Base-by-base conservation (phyloP, 1,284 basidiomycete genomes). In the Pisolithus thermaeus region DNA sequence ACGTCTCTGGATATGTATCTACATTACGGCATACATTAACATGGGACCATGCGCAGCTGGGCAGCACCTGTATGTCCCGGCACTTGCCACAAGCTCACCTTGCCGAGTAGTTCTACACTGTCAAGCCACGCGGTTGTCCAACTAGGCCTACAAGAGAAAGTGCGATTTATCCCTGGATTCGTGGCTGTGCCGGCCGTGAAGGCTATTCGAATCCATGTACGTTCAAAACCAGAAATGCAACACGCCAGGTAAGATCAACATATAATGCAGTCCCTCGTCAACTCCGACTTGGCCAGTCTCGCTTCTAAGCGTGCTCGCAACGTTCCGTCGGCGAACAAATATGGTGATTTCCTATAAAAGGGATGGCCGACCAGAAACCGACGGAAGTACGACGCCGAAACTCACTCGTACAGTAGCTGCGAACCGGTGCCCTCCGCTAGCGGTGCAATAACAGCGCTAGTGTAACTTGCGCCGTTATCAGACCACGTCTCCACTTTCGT, bases 261-360 rank as follows among this genome's bases (percentile, higher is more conserved):
- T 23, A 84, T 78, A 8, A 80, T 64, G 61, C 82, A 84, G 3
- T 83, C 80, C 3, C 66, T 54, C 22, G 72, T 69, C 7, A 72
- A 66, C 52, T 47, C 44, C 16, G 54, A 46, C 40, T 71, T 73
- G 11, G 66, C 68, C 8, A 85, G 70, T 32, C 71, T 68, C 6
- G 76, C 80, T 58, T 83, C 81, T 11, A 84, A 64, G n/a, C 74
- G 69, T 0, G 69, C 79, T 37, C 70, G 63, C 11, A 85, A 65
- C 16, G 72, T 74, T 22, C 80, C 81, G 54, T 83, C 77, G 4
- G 69, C 48, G 4, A 72, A 70, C 25, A 83, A 74, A 56, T 80
- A 84, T 4, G 76, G 73, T 39, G 74, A 78, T 12, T 74, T 76
- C 3, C 81, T 83, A 56, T 3, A 22, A 43, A 30, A 28, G 35